These are phyloP conservation scores for Hyparrhenia diplandra DNA, from an alignment of 176 grass and related monocot species.

Conservation along the genomic window DNA sequence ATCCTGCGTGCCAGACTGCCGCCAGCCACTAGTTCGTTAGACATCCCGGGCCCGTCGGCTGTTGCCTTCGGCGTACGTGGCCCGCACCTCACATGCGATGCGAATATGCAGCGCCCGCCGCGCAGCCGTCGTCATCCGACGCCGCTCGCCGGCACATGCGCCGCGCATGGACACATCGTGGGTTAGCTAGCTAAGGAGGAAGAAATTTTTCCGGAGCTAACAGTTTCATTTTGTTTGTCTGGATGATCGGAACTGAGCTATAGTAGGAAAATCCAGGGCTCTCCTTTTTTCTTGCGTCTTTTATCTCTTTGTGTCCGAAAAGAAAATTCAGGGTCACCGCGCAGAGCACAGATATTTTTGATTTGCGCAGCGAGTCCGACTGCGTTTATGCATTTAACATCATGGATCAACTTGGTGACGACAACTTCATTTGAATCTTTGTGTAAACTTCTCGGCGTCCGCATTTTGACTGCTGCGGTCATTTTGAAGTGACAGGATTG, in stretches of 20 bases:
- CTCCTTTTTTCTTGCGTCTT: not conserved
- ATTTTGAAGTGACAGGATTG: no score
- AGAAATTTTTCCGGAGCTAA: no score
- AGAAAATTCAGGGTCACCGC: not conserved
- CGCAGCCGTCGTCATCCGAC: constrained; percentile 26
- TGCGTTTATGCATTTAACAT: not conserved
- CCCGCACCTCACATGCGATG: constrained; percentile 45
- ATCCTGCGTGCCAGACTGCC: not conserved
- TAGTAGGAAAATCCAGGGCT: not conserved
- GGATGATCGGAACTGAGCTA: not conserved
- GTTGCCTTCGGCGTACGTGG: not conserved
- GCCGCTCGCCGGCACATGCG: constrained; percentile 31
- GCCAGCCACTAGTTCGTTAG: not conserved
- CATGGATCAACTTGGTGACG: no score
- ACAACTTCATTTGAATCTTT: no score
- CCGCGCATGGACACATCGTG: not conserved
- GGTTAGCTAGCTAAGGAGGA: no score
- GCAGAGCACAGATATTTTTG: not conserved
- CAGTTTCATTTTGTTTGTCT: no score
- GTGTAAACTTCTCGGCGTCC: no score
- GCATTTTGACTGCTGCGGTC: no score
- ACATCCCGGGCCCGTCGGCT: not conserved
- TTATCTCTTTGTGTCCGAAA: not conserved
- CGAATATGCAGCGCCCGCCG: not conserved
- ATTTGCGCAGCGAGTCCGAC: not conserved